A percentile compares a stretch with the other conserved stretches of the same genome.
phyloP scores from a whole-genome alignment of 164 flowering plant species.

The Taxillus chinensis region DNA sequence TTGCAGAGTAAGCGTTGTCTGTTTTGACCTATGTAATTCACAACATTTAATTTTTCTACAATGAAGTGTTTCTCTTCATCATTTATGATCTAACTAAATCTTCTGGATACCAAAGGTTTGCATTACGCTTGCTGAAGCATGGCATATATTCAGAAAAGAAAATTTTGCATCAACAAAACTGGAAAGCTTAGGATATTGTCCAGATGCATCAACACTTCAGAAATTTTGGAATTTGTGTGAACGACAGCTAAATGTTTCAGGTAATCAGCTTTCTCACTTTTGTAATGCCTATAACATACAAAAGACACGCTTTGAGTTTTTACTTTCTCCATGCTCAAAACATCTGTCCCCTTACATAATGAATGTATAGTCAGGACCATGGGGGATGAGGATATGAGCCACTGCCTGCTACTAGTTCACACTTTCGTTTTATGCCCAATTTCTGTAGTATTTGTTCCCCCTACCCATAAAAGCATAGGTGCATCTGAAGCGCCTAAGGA shows the following conservation, averaged over 20 bases:
- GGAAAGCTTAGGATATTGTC: constrained; percentile 61
- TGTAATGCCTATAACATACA: too few relatives aligned
- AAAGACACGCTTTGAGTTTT: too few relatives aligned
- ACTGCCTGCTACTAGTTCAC: too few relatives aligned
- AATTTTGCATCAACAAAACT: constrained; percentile 58
- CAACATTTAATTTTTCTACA: neutral
- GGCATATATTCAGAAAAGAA: constrained; percentile 66
- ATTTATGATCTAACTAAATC: constrained; percentile 8
- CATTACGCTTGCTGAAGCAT: constrained; percentile 59
- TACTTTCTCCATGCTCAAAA: too few relatives aligned
- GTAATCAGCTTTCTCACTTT: constrained; percentile 20
- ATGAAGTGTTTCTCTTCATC: neutral
- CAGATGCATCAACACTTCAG: constrained; percentile 41
- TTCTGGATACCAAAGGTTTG: constrained; percentile 49
- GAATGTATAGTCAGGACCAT: too few relatives aligned
- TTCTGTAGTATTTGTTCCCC: too few relatives aligned
- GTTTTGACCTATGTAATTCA: neutral
- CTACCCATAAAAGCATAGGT: too few relatives aligned
- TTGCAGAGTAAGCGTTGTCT: constrained; percentile 49
- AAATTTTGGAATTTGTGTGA: constrained; percentile 86
- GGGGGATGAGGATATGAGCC: too few relatives aligned
- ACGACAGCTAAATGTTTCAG: constrained; percentile 57
- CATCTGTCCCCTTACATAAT: too few relatives aligned
- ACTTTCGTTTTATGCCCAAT: too few relatives aligned
- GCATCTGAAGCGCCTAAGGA: too few relatives aligned